Conservation (phyloP, 2,329 filamentous ascomycete species). For the Alternaria rosae region DNA sequence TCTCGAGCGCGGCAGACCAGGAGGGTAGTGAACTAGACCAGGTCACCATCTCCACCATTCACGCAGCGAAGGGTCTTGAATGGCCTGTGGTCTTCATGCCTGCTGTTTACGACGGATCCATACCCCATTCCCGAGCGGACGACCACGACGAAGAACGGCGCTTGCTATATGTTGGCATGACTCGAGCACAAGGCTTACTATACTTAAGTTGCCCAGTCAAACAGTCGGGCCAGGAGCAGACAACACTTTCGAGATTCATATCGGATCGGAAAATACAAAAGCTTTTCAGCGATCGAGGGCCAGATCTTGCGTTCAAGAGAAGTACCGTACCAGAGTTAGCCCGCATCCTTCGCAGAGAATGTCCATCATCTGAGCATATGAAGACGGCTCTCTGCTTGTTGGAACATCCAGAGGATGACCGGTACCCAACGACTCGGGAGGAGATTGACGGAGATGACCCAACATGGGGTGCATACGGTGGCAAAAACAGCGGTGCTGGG, state of each 20-base stretch:
- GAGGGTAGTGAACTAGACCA: slow-evolving; percentile 65
- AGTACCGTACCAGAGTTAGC: slow-evolving; percentile 71
- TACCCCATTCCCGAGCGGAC: slow-evolving; percentile 86
- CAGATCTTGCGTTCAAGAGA: slow-evolving; percentile 66
- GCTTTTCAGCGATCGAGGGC: slow-evolving; percentile 69
- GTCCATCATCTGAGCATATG: slow-evolving; percentile 59
- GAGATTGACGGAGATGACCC: slow-evolving; percentile 42
- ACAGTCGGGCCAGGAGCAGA: slow-evolving; percentile 67
- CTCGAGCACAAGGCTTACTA: slow-evolving; percentile 82
- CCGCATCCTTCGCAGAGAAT: slow-evolving; percentile 71
- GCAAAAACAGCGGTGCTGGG: slow-evolving; percentile 15
- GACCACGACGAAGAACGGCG: slow-evolving; percentile 87
- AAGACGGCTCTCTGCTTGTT: slow-evolving; percentile 30
- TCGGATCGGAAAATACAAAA: slow-evolving; percentile 61
- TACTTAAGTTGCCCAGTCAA: slow-evolving; percentile 83
- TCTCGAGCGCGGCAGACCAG: slow-evolving; percentile 73
- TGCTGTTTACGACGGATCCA: slow-evolving; percentile 85
- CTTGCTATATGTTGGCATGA: slow-evolving; percentile 96
- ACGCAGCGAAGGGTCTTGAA: slow-evolving; percentile 93
- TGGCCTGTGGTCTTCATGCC: slow-evolving; percentile 97
- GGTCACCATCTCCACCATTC: slow-evolving; percentile 93
- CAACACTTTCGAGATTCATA: slow-evolving; percentile 76
- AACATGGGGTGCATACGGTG: slow-evolving; percentile 25
- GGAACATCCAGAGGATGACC: slow-evolving; percentile 46
- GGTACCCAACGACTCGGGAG: slow-evolving; percentile 45